Percentiles rank a stretch among this genome's conserved stretches.
These are phyloP conservation scores for Ensete ventricosum DNA, from an alignment of 176 grass and related monocot species.

Conservation along the genomic window DNA sequence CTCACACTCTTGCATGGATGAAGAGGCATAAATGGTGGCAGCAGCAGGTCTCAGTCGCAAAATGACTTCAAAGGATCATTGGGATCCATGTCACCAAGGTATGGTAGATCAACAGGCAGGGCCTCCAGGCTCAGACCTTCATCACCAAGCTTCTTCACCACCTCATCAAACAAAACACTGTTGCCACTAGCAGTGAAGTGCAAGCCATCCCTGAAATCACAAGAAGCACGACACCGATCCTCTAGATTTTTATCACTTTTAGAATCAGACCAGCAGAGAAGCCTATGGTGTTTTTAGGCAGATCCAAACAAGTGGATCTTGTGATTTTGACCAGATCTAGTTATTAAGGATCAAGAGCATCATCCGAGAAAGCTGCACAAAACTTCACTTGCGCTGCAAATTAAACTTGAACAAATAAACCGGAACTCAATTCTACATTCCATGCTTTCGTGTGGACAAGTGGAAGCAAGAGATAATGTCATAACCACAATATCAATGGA, in stretches of 20 bases:
- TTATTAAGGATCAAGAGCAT: too few species aligned
- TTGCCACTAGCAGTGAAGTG: conserved; percentile 69
- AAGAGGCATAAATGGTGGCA: neutral
- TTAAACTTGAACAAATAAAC: too few species aligned
- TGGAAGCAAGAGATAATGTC: neutral
- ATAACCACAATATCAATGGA: neutral
- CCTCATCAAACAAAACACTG: conserved; percentile 53
- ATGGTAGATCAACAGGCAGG: conserved; percentile 45
- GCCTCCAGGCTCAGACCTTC: conserved; percentile 39
- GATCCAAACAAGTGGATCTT: too few species aligned
- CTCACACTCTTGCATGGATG: neutral
- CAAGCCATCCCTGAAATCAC: conserved; percentile 48
- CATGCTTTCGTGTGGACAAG: too few species aligned
- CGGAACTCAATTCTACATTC: too few species aligned
- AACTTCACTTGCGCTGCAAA: too few species aligned
- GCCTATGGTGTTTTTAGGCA: neutral
- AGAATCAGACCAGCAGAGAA: neutral
- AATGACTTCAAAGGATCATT: conserved; percentile 58
- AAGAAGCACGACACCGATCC: too few species aligned
- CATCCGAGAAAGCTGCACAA: too few species aligned
- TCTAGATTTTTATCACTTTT: too few species aligned
- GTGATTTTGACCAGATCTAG: too few species aligned
- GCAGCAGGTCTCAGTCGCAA: conserved; percentile 16
- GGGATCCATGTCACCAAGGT: conserved; percentile 44
- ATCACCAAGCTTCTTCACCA: conserved; percentile 36